Base-by-base conservation (phyloP, 2,329 filamentous ascomycete species). In the Xylariaceae sp. region DNA sequence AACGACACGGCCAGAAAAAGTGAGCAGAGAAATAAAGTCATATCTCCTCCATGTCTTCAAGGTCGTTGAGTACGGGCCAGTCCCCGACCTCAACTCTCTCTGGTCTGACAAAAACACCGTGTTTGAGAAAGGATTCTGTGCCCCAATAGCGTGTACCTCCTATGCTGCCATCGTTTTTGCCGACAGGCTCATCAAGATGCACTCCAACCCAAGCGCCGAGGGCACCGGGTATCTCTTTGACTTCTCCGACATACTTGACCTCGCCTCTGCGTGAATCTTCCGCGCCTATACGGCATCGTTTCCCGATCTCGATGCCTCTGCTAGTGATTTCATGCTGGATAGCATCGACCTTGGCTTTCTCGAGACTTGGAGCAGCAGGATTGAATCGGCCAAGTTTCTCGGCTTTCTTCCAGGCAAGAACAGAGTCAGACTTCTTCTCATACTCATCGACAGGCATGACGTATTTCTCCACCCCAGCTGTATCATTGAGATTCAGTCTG, bases 301-400 rank as follows among this genome's bases (percentile, higher is more conserved):
- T 77, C 32, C 82, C 83, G 10, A 78, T 73, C 42, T 67, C 71
- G 54, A 87, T 85, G 68, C 85, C 83, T 64, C 84, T 80, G 44
- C 78, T 76, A 53, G 77, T 71, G 53, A 95, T 74, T 61, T 94
- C 88, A 45, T 79, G 78, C 54, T 83, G 75, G 34, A 84, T 76
- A 32, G 83, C 83, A 14, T 79, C 76, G 46, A 86, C 72, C 64
- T 87, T 87, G 52, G 87, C 79, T 62, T 88, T 76, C 63, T 90
- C 84, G 19, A 86, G 79, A 49, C 75, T 80, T 16, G 86, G 82
- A 6, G 90, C 88, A 57, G 85, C 76, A 11, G 93, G 93, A 63
- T 97, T 89, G 68, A 98, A 98, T 27, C 93, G 88, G 40, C 93
- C 93, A n/a, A 97, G 80, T 65, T 94, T 91, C 67, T 95, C 84